Evolutionary conservation across 805 yeast genomes (phyloP).

Genomic region (Cyberlindnera bimundalis): DNA sequence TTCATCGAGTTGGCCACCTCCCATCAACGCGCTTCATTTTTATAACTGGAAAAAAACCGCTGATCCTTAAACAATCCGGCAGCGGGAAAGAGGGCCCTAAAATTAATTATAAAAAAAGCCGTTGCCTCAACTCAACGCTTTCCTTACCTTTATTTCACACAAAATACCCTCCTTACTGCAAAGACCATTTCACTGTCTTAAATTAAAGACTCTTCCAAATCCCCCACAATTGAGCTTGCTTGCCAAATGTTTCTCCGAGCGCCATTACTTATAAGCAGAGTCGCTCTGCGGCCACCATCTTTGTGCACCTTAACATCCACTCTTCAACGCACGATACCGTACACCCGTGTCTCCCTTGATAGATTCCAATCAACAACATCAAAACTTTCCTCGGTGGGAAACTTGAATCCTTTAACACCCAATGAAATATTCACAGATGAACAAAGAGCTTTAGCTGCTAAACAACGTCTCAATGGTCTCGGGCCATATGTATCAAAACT

Average conservation of each 20-base stretch:
- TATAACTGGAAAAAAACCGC: too few relatives aligned
- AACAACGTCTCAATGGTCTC: slow-evolving; percentile 38
- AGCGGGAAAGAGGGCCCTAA: too few relatives aligned
- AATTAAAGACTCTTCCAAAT: too few relatives aligned
- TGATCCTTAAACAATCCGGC: too few relatives aligned
- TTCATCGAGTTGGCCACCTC: too few relatives aligned
- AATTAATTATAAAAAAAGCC: too few relatives aligned
- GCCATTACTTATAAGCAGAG: background rate
- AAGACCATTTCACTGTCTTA: too few relatives aligned
- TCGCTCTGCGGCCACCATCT: background rate
- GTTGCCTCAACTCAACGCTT: too few relatives aligned
- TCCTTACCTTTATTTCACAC: too few relatives aligned
- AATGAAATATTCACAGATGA: slow-evolving; percentile 18
- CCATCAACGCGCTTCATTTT: too few relatives aligned
- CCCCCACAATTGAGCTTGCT: too few relatives aligned
- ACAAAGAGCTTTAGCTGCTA: slow-evolving; percentile 33
- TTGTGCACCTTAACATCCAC: background rate
- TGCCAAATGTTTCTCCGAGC: background rate
- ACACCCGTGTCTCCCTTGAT: background rate
- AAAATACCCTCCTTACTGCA: too few relatives aligned
- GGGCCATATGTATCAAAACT: slow-evolving; percentile 54
- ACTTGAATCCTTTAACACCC: background rate
- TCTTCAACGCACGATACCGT: background rate
- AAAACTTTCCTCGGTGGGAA: background rate
- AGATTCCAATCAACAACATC: background rate